Percentiles rank a stretch among this genome's conserved stretches.
These are phyloP conservation scores for Candida succiphila DNA, from an alignment of 805 yeast species.

Conservation along the genomic window DNA sequence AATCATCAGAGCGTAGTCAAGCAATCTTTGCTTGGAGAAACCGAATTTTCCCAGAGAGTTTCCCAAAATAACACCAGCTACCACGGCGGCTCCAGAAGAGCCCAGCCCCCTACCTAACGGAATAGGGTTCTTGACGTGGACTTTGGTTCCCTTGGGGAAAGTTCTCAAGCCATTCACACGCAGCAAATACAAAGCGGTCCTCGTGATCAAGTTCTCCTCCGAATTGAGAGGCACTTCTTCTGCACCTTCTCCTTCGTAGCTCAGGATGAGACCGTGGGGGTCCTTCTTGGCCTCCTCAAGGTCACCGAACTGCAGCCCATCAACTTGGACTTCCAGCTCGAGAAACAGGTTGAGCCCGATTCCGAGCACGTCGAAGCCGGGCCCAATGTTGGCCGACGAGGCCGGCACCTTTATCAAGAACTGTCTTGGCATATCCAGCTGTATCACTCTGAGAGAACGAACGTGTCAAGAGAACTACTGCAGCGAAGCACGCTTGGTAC, in stretches of 20 bases:
- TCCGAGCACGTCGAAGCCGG: conserved; percentile 96
- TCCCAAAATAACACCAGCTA: conserved; percentile 89
- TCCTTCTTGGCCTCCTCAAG: conserved; percentile 40
- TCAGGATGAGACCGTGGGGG: conserved; percentile 57
- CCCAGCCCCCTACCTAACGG: conserved; percentile 97
- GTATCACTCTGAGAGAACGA: too few relatives aligned
- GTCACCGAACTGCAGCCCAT: conserved; percentile 30
- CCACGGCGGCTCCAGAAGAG: conserved; percentile 97
- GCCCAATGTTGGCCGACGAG: conserved; percentile 96
- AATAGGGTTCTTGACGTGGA: conserved; percentile 81
- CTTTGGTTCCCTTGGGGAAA: conserved; percentile 78
- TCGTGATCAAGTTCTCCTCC: conserved; percentile 77
- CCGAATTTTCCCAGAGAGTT: conserved; percentile 71
- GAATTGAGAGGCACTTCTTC: conserved; percentile 68
- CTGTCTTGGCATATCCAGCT: conserved; percentile 33
- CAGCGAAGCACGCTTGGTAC: too few relatives aligned
- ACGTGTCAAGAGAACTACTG: too few relatives aligned
- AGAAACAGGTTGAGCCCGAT: conserved; percentile 74
- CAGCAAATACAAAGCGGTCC: conserved; percentile 85
- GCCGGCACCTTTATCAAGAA: conserved; percentile 80
- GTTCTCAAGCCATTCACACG: conserved; percentile 67
- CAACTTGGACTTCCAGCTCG: conserved; percentile 59
- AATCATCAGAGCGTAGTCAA: conserved; percentile 93
- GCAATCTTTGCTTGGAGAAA: conserved; percentile 68
- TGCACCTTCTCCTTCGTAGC: conserved; percentile 73